These are phyloP conservation scores for Globisporangium okanoganense DNA, from an alignment of 352 stramenopile species.

Conservation along the genomic window DNA sequence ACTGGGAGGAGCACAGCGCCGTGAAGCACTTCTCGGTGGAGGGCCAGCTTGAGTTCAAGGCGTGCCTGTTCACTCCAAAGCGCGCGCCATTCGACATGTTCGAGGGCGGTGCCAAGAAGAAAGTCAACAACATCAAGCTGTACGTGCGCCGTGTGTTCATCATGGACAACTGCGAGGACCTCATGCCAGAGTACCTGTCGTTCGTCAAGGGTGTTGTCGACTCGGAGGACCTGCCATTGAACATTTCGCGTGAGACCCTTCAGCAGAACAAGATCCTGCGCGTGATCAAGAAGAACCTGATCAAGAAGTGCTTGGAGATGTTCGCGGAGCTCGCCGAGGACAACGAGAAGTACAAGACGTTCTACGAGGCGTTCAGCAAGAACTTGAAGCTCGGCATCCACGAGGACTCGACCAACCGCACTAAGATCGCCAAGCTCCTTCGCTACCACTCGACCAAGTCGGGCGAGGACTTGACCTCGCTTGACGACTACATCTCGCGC, in stretches of 20 bases:
- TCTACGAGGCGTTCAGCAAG: slow-evolving; percentile 99
- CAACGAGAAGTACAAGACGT: slow-evolving; percentile 98
- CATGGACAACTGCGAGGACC: slow-evolving; percentile 99
- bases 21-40: slow-evolving; percentile 99
- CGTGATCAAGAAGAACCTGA: slow-evolving; percentile 99
- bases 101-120: slow-evolving; percentile 98
- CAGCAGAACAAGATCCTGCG: slow-evolving; percentile 99
- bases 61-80: slow-evolving; percentile 98
- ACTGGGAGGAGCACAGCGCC: slow-evolving; percentile 97
- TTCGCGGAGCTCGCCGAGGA: slow-evolving; percentile 99
- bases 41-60: slow-evolving; percentile 99
- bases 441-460: slow-evolving; percentile 99
- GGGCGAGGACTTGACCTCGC: slow-evolving; percentile 94
- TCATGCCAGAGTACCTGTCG: slow-evolving; percentile 99
- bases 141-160: slow-evolving; percentile 99
- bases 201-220: slow-evolving; percentile 99
- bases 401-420: slow-evolving; percentile 98
- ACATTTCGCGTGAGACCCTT: slow-evolving; percentile 99
- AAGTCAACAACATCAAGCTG: slow-evolving; percentile 99
- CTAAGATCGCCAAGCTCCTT: slow-evolving; percentile 99
- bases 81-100: slow-evolving; percentile 99
- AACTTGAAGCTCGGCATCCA: slow-evolving; percentile 99
- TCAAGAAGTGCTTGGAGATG: slow-evolving; percentile 99
- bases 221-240: slow-evolving; percentile 98
- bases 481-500: slow-evolving; percentile 98